Evolutionary conservation across 2,329 filamentous ascomycete genomes (phyloP).

Genomic region (Stachybotrys chlorohalonatus): DNA sequence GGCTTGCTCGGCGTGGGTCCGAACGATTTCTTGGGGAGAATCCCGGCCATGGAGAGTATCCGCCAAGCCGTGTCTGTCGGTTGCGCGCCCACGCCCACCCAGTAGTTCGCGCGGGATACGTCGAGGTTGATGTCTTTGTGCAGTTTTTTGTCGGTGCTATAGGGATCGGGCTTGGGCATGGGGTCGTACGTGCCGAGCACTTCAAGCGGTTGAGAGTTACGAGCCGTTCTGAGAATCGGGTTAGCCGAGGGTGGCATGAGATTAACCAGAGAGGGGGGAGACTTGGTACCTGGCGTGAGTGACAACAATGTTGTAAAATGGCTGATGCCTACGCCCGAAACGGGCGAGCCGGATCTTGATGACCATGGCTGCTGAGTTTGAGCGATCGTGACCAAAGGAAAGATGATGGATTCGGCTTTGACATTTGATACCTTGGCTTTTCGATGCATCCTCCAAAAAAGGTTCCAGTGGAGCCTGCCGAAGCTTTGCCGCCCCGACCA

Average conservation of each 20-base stretch:
- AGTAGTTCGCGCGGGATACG: slow-evolving; percentile 74
- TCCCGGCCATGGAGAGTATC: slow-evolving; percentile 66
- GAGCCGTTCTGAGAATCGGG: slow-evolving; percentile 55
- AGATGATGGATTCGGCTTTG: background rate
- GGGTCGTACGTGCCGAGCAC: slow-evolving; percentile 77
- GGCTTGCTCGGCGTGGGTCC: slow-evolving; percentile 17
- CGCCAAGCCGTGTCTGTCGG: slow-evolving; percentile 86
- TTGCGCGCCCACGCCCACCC: slow-evolving; percentile 94
- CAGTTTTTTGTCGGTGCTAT: slow-evolving; percentile 54
- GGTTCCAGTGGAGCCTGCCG: background rate
- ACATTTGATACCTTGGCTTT: background rate
- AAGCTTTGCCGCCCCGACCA: slow-evolving; percentile 27
- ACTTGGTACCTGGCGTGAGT: slow-evolving; percentile 71
- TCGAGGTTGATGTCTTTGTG: slow-evolving; percentile 93
- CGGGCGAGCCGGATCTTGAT: slow-evolving; percentile 88
- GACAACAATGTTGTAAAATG: slow-evolving; percentile 97
- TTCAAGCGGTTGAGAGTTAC: slow-evolving; percentile 83
- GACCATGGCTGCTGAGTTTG: slow-evolving; percentile 54
- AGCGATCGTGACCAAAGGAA: background rate
- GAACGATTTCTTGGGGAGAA: slow-evolving; percentile 28
- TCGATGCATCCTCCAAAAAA: background rate
- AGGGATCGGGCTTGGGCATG: slow-evolving; percentile 51
- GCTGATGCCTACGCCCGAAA: slow-evolving; percentile 80
- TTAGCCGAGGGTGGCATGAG: slow-evolving; percentile 1
- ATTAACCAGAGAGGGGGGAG: background rate